phyloP scores from a whole-genome alignment of 352 stramenopile genomes.

The Phytophthora podocarpi region DNA sequence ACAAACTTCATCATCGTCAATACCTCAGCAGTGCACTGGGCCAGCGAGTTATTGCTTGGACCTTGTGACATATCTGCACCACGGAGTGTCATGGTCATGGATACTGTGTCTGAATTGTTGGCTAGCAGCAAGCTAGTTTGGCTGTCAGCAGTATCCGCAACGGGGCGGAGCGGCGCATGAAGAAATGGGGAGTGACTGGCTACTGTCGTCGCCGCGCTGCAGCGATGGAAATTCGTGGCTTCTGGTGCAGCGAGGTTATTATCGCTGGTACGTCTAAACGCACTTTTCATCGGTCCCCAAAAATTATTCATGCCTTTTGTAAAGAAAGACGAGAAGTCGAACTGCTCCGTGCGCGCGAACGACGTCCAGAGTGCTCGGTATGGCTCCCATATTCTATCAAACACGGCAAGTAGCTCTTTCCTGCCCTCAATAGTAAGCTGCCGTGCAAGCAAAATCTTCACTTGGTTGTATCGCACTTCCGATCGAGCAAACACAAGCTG shows the following conservation, averaged over 20 bases:
- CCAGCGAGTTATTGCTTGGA: slow-evolving; percentile 32
- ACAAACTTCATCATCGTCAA: slow-evolving; percentile 71
- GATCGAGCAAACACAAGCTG: slow-evolving; percentile 67
- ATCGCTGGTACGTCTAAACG: slow-evolving; percentile 49
- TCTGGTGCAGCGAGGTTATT: background rate
- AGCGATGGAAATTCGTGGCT: background rate
- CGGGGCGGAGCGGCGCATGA: background rate
- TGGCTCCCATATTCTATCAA: slow-evolving; percentile 66
- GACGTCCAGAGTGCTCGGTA: slow-evolving; percentile 70
- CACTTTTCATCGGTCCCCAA: slow-evolving; percentile 64
- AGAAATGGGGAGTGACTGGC: background rate
- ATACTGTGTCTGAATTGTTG: background rate
- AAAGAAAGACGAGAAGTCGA: slow-evolving; percentile 71
- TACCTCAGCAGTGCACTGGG: slow-evolving; percentile 65
- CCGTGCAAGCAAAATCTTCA: slow-evolving; percentile 47
- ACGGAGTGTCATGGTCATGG: background rate
- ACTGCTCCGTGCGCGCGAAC: slow-evolving; percentile 58
- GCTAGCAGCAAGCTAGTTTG: background rate
- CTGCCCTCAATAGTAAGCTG: slow-evolving; percentile 40
- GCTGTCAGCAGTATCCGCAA: background rate
- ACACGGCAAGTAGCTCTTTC: slow-evolving; percentile 48
- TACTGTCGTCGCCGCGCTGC: background rate
- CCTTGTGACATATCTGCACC: background rate
- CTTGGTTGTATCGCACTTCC: slow-evolving; percentile 56
- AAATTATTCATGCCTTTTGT: slow-evolving; percentile 68